Percentiles rank a stretch among this genome's conserved stretches.
Conservation (phyloP, 352 stramenopile genomes). For the Phytophthora ohioensis region DNA sequence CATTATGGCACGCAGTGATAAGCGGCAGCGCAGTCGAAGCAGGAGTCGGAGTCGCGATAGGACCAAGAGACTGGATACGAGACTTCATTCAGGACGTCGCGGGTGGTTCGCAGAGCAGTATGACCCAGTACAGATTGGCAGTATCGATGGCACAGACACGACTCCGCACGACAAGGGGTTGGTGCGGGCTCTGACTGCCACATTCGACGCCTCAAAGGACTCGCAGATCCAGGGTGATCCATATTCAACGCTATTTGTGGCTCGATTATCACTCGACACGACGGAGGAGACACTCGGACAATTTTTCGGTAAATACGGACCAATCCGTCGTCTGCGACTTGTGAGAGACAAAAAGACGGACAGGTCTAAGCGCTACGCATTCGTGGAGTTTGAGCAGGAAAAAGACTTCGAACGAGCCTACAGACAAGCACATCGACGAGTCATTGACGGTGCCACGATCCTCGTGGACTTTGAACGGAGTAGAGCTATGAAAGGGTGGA, state of each 20-base stretch:
- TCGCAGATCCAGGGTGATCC: slow-evolving; percentile 71
- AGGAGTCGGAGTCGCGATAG: slow-evolving; percentile 36
- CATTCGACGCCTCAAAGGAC: slow-evolving; percentile 66
- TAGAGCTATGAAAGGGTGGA: slow-evolving; percentile 85
- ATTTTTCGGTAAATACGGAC: slow-evolving; percentile 61
- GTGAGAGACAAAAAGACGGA: slow-evolving; percentile 72
- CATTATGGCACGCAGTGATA: slow-evolving; percentile 17
- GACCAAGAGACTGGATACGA: neutral
- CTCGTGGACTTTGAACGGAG: slow-evolving; percentile 84
- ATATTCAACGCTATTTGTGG: slow-evolving; percentile 79
- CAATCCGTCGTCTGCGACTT: slow-evolving; percentile 60
- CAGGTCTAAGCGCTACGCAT: slow-evolving; percentile 81
- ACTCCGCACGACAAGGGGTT: slow-evolving; percentile 73
- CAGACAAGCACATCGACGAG: slow-evolving; percentile 52
- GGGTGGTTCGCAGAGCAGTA: slow-evolving; percentile 80
- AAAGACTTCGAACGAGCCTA: slow-evolving; percentile 70
- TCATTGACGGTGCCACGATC: slow-evolving; percentile 68
- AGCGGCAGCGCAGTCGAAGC: slow-evolving; percentile 18
- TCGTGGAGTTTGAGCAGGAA: slow-evolving; percentile 75
- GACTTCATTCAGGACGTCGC: neutral
- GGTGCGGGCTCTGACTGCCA: slow-evolving; percentile 49
- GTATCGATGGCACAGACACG: slow-evolving; percentile 76
- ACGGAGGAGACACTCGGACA: slow-evolving; percentile 53
- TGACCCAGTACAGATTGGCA: slow-evolving; percentile 69
- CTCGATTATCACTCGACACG: slow-evolving; percentile 64